Conservation (phyloP, 2,329 filamentous ascomycete genomes). For the Trichoderma sp. region DNA sequence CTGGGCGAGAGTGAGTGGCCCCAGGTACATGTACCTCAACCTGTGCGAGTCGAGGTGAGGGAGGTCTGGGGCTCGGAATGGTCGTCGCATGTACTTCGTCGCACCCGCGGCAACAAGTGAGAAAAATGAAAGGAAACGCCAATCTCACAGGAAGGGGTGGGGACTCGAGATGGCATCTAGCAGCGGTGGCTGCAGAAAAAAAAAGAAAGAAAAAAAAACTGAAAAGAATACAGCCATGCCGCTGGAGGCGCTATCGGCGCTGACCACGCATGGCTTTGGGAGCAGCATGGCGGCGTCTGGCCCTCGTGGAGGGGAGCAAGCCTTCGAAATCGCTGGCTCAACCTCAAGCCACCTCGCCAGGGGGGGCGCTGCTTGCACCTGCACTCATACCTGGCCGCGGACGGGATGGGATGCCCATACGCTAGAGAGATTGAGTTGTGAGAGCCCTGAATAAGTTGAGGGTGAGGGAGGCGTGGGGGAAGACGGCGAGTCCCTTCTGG, state of each 20-base stretch:
- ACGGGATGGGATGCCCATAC: not conserved
- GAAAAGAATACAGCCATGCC: not conserved
- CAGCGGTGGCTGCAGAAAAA: not conserved
- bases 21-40: no score
- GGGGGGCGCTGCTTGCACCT: slow-evolving; percentile 7
- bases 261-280: slow-evolving; percentile 23
- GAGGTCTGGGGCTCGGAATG: no score
- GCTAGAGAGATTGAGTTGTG: not conserved
- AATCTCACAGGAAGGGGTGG: no score
- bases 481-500: slow-evolving; percentile 19
- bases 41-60: no score
- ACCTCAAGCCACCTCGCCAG: slow-evolving; percentile 22
- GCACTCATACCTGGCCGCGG: not conserved
- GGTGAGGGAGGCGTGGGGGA: slow-evolving; percentile 17
- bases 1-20: no score
- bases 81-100: no score
- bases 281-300: slow-evolving; percentile 21
- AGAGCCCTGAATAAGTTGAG: not conserved
- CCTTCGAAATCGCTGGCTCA: slow-evolving; percentile 18
- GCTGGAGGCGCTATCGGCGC: slow-evolving; percentile 23
- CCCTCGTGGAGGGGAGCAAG: slow-evolving; percentile 12
- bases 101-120: no score
- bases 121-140: no score
- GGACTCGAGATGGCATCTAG: no score
- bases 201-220: not conserved